Conservation (phyloP, 257 asterid species). For the Solanum etuberosum region DNA sequence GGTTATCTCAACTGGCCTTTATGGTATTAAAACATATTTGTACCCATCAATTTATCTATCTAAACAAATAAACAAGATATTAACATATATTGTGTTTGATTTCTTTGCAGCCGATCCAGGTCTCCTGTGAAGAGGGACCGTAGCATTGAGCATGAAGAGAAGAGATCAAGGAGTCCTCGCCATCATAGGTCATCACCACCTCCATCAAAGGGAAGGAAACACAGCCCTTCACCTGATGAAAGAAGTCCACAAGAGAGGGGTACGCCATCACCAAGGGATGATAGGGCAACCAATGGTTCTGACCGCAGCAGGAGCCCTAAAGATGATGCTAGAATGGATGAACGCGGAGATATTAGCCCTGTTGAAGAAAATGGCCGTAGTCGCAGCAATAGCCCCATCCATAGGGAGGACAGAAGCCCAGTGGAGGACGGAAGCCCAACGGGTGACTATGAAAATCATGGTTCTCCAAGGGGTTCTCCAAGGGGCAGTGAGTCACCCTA, state of each 20-base stretch:
- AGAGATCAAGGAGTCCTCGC: constrained; percentile 44
- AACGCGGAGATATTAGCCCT: constrained; percentile 19
- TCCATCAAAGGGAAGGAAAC: constrained; percentile 13
- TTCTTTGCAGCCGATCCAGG: constrained; percentile 37
- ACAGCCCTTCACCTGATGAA: constrained; percentile 30
- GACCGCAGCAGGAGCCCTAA: constrained; percentile 29
- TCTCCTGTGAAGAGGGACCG: constrained; percentile 39
- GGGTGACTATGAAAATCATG: constrained; percentile 20
- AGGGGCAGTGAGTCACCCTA: constrained; percentile 33
- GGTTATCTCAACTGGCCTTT: neutral
- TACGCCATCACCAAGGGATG: constrained; percentile 28
- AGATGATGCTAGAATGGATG: constrained; percentile 12
- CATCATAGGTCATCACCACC: constrained; percentile 26
- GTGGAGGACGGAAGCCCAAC: constrained; percentile 1
- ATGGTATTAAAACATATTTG: neutral
- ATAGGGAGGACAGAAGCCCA: constrained; percentile 22
- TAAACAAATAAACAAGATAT: neutral
- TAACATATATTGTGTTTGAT: neutral
- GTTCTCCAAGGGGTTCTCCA: constrained; percentile 40
- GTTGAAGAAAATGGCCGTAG: constrained; percentile 29
- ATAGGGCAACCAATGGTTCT: constrained; percentile 26
- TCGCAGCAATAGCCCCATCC: constrained; percentile 23
- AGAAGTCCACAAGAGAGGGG: constrained; percentile 35
- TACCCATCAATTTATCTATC: neutral
- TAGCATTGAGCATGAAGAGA: constrained; percentile 27